Percentiles rank a stretch among this genome's conserved stretches.
phyloP scores from a whole-genome alignment of 2,329 filamentous ascomycete species.

The Pestalotiopsis sp. region DNA sequence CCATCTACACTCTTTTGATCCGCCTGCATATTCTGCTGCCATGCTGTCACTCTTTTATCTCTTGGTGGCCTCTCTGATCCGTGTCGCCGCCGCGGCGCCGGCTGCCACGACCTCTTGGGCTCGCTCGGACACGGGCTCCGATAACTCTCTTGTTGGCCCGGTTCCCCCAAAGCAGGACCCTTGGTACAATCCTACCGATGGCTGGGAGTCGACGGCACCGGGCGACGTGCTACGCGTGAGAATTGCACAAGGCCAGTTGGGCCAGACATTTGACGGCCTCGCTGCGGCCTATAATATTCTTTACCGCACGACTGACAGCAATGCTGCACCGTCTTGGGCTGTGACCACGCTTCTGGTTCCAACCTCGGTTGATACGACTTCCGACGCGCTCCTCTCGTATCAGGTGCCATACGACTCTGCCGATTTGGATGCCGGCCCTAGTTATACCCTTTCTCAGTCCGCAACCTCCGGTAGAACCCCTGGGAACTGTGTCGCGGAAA shows the following conservation, averaged over 20 bases:
- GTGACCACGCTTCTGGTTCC: constrained; percentile 37
- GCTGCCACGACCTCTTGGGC: not conserved
- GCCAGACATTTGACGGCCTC: constrained; percentile 13
- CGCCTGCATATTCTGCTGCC: not conserved
- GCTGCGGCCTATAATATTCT: constrained; percentile 36
- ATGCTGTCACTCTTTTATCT: not conserved
- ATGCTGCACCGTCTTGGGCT: constrained; percentile 37
- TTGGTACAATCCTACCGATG: constrained; percentile 35
- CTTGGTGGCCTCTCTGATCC: not conserved
- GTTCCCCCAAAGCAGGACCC: constrained; percentile 38
- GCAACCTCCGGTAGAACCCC: constrained; percentile 18
- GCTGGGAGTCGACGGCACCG: constrained; percentile 22
- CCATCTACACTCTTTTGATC: constrained; percentile 1
- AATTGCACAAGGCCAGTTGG: constrained; percentile 18
- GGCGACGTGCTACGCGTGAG: constrained; percentile 19
- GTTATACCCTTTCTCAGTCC: constrained; percentile 27
- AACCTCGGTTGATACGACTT: not conserved
- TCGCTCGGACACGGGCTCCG: not conserved
- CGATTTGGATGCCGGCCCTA: constrained; percentile 38
- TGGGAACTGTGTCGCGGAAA: constrained; percentile 24
- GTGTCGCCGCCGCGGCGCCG: not conserved
- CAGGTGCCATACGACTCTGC: constrained; percentile 40
- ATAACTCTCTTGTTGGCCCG: not conserved
- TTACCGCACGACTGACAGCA: constrained; percentile 39
- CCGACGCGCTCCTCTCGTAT: constrained; percentile 37